Base-by-base conservation (phyloP, 768 basidiomycete species). In the Amanita rubescens region DNA sequence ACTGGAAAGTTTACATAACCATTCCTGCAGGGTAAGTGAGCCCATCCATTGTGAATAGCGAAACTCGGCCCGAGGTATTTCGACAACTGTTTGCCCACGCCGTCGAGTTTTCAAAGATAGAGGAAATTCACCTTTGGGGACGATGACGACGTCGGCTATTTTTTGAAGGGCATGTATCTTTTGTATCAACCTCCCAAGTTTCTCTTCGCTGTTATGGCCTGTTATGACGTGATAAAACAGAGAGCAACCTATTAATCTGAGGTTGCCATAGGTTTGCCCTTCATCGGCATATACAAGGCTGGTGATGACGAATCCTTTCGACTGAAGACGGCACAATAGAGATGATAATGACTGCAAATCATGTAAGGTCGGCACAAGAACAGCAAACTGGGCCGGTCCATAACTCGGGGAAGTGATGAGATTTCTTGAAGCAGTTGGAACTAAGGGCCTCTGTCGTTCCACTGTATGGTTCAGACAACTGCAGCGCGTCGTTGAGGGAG, bases 41-140 rank as follows among this genome's bases (percentile, higher is more conserved):
- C 75, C 72, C 69, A 88, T 80, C 87, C 87, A 90, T 27, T 75
- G 71, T 1, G 72, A 73, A 55, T 78, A 72, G 14, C 60, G 63
- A 25, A 87, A 62, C 56, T 85, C 80, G n/a, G 56, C 58, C 7
- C 69, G 69, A 30, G 76, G 76, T 24, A 85, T 64, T 19, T 69
- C 69, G 1, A 84, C 65, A 8, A 75, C 15, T 9, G 70, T 69
- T 62, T 32, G 55, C 47, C 30, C 51, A 12, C 43, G 60, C 47
- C 41, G 59, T 53, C 17, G 63, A 58, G 25, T 59, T 51, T 2
- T 65, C 46, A 5, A 63, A 58, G 33, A 14, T 12, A 38, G 17
- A 53, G 24, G 33, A 46, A 25, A 51, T 46, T 46, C 51, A 33
- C 51, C 43, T 24, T 53, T 45, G 3, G 52, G 52, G 12, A 53